Evolutionary conservation across 441 rosid genomes (phyloP).

Genomic region (Arabidopsis lyrata): DNA sequence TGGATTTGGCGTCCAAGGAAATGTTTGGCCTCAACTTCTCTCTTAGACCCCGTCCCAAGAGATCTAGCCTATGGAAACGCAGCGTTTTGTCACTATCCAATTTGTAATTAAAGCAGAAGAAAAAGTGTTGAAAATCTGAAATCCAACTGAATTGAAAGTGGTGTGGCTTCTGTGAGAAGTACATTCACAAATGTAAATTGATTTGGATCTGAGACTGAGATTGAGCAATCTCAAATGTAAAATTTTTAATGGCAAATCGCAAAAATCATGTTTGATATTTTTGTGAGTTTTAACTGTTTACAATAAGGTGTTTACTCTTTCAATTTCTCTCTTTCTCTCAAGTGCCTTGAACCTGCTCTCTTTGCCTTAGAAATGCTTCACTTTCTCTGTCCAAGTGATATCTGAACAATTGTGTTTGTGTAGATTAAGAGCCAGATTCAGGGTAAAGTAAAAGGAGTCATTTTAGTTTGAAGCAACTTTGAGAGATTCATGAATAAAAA

Average conservation of each 20-base stretch:
- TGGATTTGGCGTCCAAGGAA: slow-evolving; percentile 69
- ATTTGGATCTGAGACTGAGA: slow-evolving; percentile 23
- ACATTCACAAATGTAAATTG: slow-evolving; percentile 1
- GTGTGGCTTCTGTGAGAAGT: slow-evolving; percentile 33
- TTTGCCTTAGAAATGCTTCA: background rate
- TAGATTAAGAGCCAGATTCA: background rate
- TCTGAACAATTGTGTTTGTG: background rate
- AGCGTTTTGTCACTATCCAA: slow-evolving; percentile 56
- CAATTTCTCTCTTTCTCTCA: background rate
- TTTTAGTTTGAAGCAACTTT: slow-evolving; percentile 6
- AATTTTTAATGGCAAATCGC: slow-evolving; percentile 2
- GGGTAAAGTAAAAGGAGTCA: background rate
- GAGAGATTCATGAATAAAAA: slow-evolving; percentile 17
- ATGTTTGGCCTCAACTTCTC: slow-evolving; percentile 82
- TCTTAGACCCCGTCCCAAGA: slow-evolving; percentile 56
- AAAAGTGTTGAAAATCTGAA: background rate
- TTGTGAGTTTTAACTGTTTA: background rate
- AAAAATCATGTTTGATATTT: background rate
- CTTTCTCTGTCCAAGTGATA: background rate
- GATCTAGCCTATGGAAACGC: slow-evolving; percentile 58
- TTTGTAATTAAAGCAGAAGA: slow-evolving; percentile 41
- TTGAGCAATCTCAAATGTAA: background rate
- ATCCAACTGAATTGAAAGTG: slow-evolving; percentile 10
- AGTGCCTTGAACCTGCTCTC: background rate
- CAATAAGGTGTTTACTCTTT: background rate